These are phyloP conservation scores for Halenospora varia DNA, from an alignment of 495 filamentous ascomycete genomes.

Conservation along the genomic window DNA sequence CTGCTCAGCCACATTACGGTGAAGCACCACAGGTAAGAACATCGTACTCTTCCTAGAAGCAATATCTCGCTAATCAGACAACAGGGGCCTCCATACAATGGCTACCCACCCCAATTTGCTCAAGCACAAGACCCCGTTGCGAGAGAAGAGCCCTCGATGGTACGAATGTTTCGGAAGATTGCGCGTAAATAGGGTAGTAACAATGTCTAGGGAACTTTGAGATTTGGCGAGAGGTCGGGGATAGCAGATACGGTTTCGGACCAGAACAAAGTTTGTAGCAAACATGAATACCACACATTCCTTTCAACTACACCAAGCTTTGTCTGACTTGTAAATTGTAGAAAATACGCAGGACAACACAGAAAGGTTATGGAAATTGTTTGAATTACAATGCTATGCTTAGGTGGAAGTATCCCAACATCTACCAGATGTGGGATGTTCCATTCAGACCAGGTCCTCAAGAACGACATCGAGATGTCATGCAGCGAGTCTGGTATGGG, in stretches of 20 bases:
- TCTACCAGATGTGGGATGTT: background rate
- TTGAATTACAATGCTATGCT: background rate
- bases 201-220: background rate
- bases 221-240: background rate
- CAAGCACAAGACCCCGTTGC: background rate
- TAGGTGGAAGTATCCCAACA: slow-evolving; percentile 2
- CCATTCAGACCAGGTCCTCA: background rate
- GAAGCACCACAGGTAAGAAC: background rate
- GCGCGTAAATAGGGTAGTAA: background rate
- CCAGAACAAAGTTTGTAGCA: background rate
- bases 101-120: background rate
- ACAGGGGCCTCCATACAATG: too few species aligned
- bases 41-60: too few species aligned
- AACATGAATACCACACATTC: background rate
- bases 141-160: background rate
- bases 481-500: slow-evolving; percentile 9
- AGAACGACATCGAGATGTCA: slow-evolving; percentile 16
- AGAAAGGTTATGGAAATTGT: background rate
- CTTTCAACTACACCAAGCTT: background rate
- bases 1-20: background rate
- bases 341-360: background rate
- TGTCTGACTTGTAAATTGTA: background rate
- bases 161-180: background rate
- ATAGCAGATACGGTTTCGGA: background rate
- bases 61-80: too few species aligned